Evolutionary conservation across 2,329 filamentous ascomycete species (phyloP).

Genomic region (Calonectria henricotiae): DNA sequence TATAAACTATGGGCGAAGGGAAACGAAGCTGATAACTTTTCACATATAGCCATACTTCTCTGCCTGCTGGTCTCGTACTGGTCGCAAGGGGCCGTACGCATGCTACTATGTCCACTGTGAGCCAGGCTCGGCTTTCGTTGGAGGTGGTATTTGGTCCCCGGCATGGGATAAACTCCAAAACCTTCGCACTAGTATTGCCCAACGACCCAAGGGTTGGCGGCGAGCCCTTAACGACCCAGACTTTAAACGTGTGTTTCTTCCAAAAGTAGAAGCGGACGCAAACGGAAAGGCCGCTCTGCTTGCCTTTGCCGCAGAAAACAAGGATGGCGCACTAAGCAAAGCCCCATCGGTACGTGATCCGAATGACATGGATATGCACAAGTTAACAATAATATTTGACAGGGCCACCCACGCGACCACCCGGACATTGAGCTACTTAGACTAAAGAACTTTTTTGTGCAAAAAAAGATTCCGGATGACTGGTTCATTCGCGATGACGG

Average conservation of each 20-base stretch:
- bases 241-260: slow-evolving; percentile 78
- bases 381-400: slow-evolving; percentile 59
- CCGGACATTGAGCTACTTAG: slow-evolving; percentile 86
- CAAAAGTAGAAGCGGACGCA: slow-evolving; percentile 56
- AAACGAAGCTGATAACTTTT: slow-evolving; percentile 46
- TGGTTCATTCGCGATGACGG: slow-evolving; percentile 76
- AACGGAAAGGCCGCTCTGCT: slow-evolving; percentile 71
- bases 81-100: slow-evolving; percentile 89
- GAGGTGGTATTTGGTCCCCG: slow-evolving; percentile 87
- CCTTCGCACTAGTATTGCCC: slow-evolving; percentile 83
- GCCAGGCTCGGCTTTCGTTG: slow-evolving; percentile 81
- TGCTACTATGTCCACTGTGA: slow-evolving; percentile 91
- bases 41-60: slow-evolving; percentile 80
- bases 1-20: not conserved
- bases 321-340: slow-evolving; percentile 84
- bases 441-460: slow-evolving; percentile 84
- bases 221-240: slow-evolving; percentile 73
- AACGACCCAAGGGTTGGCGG: slow-evolving; percentile 80
- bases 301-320: slow-evolving; percentile 81
- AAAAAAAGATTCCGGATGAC: slow-evolving; percentile 76
- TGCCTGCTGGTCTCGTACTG: slow-evolving; percentile 89
- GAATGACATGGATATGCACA: not conserved
- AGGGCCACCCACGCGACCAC: slow-evolving; percentile 85
- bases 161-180: slow-evolving; percentile 79
- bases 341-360: slow-evolving; percentile 80